A percentile compares a stretch with the other conserved stretches of the same genome.
These are phyloP conservation scores for Amoebophrya sp. DNA, from an alignment of 169 alveolate genomes.

Conservation along the genomic window DNA sequence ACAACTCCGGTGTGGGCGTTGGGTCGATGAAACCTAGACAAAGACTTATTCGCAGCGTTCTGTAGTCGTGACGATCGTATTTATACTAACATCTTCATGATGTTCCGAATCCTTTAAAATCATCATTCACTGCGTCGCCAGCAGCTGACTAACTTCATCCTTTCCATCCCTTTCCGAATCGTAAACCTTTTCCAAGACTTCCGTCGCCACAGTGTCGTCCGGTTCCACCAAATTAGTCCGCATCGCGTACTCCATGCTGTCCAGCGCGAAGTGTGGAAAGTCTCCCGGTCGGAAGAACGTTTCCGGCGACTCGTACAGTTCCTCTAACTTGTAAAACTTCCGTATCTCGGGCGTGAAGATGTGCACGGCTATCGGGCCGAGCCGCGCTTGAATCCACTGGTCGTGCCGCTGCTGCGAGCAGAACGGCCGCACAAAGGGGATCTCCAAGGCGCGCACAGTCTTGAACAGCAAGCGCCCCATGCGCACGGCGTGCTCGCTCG, in stretches of 20 bases:
- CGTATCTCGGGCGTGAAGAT: neutral
- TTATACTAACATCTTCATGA: too few relatives aligned
- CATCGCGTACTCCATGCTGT: neutral
- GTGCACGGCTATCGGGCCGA: neutral
- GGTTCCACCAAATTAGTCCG: neutral
- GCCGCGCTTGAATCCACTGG: neutral
- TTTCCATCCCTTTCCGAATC: neutral
- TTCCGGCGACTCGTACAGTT: neutral
- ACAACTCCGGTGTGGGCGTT: too few relatives aligned
- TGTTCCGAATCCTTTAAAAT: too few relatives aligned
- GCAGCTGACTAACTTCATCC: neutral
- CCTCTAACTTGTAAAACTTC: neutral
- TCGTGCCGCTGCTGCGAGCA: neutral
- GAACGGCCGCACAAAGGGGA: neutral
- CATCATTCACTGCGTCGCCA: too few relatives aligned
- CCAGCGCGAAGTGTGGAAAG: neutral
- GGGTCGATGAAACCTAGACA: too few relatives aligned
- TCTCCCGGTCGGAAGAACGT: neutral
- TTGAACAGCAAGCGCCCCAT: neutral
- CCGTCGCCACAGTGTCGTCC: neutral
- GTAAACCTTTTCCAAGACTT: neutral
- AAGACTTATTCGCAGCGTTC: too few relatives aligned
- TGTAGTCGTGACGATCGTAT: too few relatives aligned
- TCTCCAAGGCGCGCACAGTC: neutral
- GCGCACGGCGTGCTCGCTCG: neutral